phyloP scores from a whole-genome alignment of 306 rosid genomes.

The Luffa aegyptiaca region DNA sequence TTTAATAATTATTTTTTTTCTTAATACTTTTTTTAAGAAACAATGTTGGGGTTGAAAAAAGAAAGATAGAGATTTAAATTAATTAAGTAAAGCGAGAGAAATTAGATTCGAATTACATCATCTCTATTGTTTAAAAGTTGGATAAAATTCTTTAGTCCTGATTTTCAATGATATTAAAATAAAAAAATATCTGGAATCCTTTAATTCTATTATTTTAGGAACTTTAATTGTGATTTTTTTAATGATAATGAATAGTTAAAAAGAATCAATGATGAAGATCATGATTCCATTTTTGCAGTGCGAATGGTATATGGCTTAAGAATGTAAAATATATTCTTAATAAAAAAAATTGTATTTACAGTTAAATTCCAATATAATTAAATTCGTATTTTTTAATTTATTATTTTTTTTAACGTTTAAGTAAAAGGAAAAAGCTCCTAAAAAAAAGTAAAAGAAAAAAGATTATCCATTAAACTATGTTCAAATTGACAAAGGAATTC shows the following conservation, averaged over 20 bases:
- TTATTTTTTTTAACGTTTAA: too few species aligned
- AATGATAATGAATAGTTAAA: not conserved
- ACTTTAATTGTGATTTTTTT: not conserved
- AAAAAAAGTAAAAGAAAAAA: too few species aligned
- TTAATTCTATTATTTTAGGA: not conserved
- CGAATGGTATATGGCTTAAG: not conserved
- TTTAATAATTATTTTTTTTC: not conserved
- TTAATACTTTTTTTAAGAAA: not conserved
- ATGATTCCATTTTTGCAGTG: not conserved
- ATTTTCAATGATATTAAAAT: not conserved
- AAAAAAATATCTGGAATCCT: not conserved
- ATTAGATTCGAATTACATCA: constrained; percentile 3
- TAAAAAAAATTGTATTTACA: not conserved
- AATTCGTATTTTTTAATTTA: too few species aligned
- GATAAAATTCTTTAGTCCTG: not conserved
- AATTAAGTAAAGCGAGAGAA: not conserved
- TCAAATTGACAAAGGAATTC: too few species aligned
- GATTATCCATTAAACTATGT: too few species aligned
- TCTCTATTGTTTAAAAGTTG: not conserved
- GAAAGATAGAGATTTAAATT: not conserved
- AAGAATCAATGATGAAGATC: not conserved
- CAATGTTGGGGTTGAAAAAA: not conserved
- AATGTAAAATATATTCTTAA: not conserved
- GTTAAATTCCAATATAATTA: too few species aligned
- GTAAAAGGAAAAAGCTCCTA: too few species aligned